Evolutionary conservation across 2,329 filamentous ascomycete genomes (phyloP), one percentile per base, ranked within the genome.

Genomic region (Nemania bipapillata): DNA sequence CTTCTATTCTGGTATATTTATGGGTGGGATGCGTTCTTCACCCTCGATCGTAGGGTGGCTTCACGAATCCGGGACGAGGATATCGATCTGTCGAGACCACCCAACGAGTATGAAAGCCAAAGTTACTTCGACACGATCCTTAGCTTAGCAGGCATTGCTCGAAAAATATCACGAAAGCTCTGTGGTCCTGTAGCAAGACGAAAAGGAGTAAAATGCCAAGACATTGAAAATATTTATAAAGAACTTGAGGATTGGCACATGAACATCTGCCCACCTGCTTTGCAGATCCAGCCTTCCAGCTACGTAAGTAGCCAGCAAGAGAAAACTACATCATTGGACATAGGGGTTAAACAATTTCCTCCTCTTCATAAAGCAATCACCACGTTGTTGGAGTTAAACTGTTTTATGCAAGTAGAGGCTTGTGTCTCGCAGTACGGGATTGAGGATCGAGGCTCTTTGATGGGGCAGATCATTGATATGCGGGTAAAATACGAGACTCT

Each of bases 121-220:
- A 54, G 55, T 28, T 70, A 67, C 47, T 64, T 70, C 45, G 65
- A 68, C 20, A 57, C 61, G 9, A 61, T 70, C 20, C 65, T 68
- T 35, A 17, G 65, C 30, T 42, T 68, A n/a, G 64, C 67, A 49
- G 45, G 17, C 5, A 61, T 67, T 47, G 64, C 55, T 40, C 63
- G 60, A 45, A 61, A 37, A 49, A 67, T 70, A 59, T 15, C 53
- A 11, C 55, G 45, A 52, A 20, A 32, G 5, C 64, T 67, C n/a
- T 64, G 64, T 35, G 35, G 59, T 30, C 53, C 60, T 5, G 12
- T 65, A 3, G 53, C 53, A 32, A 70, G 37, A 52, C 52, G 61
- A 26, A 63, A 47, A 42, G 61, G 65, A 4, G 49, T 54, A 20
- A 65, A 62, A 17, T 49, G 49, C 9, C 61, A 65, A 6, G 68